Conservation (phyloP, 1,284 basidiomycete genomes). For the Papiliotrema fonsecae region DNA sequence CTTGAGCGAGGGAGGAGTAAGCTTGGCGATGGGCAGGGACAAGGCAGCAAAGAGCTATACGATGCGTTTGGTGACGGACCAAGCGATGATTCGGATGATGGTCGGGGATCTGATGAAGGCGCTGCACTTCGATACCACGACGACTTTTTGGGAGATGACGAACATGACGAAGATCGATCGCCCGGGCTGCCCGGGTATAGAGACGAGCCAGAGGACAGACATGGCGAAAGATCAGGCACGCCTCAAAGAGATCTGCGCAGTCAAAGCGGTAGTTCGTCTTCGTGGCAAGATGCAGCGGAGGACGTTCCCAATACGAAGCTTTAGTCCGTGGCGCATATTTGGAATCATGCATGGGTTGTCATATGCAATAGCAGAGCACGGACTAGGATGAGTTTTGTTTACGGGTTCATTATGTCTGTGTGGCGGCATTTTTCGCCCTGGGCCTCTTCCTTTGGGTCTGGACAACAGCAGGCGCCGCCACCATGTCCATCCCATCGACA, state of each 20-base stretch:
- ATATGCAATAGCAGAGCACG: no score
- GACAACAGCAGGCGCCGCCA: no score
- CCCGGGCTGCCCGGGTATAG: slow-evolving; percentile 21
- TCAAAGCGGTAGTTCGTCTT: slow-evolving; percentile 21
- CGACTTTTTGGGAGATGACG: slow-evolving; percentile 36
- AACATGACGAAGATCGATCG: slow-evolving; percentile 4
- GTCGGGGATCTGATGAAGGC: slow-evolving; percentile 16
- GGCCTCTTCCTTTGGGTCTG: no score
- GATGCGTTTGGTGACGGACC: slow-evolving; percentile 78
- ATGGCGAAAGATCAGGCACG: background rate
- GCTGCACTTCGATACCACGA: slow-evolving; percentile 45
- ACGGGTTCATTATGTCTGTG: no score
- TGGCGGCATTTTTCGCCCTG: no score
- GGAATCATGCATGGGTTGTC: no score
- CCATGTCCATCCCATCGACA: no score
- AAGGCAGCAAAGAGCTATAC: slow-evolving; percentile 66
- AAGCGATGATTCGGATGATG: slow-evolving; percentile 36
- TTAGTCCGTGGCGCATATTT: background rate
- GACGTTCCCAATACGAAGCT: slow-evolving; percentile 14
- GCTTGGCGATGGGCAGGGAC: slow-evolving; percentile 45
- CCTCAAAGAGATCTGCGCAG: slow-evolving; percentile 7
- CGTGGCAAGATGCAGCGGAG: slow-evolving; percentile 45
- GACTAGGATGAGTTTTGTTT: no score
- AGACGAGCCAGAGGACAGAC: slow-evolving; percentile 18
- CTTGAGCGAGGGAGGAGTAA: slow-evolving; percentile 49